Evolutionary conservation across 805 yeast species (phyloP).

Genomic region (Jamesozyma jinghongensis): DNA sequence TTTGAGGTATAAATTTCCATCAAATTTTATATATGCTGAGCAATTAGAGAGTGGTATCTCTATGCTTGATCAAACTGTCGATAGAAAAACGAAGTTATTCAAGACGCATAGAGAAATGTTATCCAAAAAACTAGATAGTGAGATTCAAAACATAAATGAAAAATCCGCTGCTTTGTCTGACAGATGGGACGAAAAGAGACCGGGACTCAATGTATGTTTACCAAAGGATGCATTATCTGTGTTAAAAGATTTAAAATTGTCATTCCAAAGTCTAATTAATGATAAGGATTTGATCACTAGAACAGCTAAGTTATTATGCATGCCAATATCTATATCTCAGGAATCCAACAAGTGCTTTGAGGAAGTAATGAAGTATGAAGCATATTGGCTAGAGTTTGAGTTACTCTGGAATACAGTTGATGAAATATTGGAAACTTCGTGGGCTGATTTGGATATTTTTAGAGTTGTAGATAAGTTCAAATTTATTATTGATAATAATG

Average conservation of each 20-base stretch:
- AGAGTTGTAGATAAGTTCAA: not conserved
- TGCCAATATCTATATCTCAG: slow-evolving; percentile 15
- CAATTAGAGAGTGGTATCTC: slow-evolving; percentile 47
- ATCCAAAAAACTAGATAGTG: slow-evolving; percentile 34
- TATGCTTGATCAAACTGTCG: slow-evolving; percentile 34
- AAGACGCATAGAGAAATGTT: slow-evolving; percentile 37
- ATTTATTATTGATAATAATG: not conserved
- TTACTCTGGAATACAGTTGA: slow-evolving; percentile 5
- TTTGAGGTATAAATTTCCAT: slow-evolving; percentile 40
- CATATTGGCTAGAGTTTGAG: not conserved
- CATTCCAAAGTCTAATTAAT: slow-evolving; percentile 15
- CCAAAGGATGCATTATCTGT: slow-evolving; percentile 38
- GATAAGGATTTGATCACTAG: slow-evolving; percentile 18
- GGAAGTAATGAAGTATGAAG: not conserved
- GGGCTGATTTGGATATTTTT: slow-evolving; percentile 7
- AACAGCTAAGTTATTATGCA: slow-evolving; percentile 31
- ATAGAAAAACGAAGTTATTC: slow-evolving; percentile 31
- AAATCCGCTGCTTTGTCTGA: slow-evolving; percentile 24
- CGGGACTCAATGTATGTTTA: slow-evolving; percentile 34
- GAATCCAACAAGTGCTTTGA: not conserved
- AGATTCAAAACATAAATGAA: slow-evolving; percentile 31
- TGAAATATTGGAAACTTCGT: slow-evolving; percentile 2
- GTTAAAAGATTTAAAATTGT: slow-evolving; percentile 29
- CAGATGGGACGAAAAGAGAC: slow-evolving; percentile 44
- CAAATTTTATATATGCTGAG: slow-evolving; percentile 51